phyloP scores from a whole-genome alignment of 306 rosid species.

The Mucuna pruriens region DNA sequence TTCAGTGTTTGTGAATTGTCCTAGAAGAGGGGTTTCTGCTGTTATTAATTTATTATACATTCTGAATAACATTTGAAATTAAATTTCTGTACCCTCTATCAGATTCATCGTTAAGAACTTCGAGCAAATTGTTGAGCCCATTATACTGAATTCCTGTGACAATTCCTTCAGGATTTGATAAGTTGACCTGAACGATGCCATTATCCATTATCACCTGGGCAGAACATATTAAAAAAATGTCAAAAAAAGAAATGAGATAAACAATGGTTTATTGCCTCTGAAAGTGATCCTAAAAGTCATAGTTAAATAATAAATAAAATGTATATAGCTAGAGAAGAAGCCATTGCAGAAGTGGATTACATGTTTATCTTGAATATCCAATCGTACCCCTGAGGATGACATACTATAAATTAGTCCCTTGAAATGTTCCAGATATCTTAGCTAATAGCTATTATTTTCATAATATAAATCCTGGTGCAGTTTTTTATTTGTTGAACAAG shows the following conservation, averaged over 20 bases:
- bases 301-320: neutral
- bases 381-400: constrained; percentile 51
- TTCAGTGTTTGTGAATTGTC: constrained; percentile 12
- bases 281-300: neutral
- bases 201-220: constrained; percentile 83
- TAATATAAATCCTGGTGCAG: constrained; percentile 1
- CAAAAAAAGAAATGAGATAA: neutral
- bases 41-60: neutral
- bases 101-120: constrained; percentile 61
- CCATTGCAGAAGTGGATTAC: constrained; percentile 44
- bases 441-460: constrained; percentile 8
- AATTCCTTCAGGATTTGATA: constrained; percentile 82
- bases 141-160: constrained; percentile 78
- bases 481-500: neutral
- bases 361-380: constrained; percentile 59
- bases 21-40: neutral
- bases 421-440: constrained; percentile 15
- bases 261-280: neutral
- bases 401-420: constrained; percentile 46
- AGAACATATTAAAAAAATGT: neutral
- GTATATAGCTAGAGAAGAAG: constrained; percentile 34
- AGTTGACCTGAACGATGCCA: constrained; percentile 79
- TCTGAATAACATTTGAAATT: neutral
- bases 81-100: constrained; percentile 46
- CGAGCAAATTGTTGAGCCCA: constrained; percentile 87